Evolutionary conservation across 78 protist species (phyloP).

Genomic region (Dictyostelium brefeldianum): DNA sequence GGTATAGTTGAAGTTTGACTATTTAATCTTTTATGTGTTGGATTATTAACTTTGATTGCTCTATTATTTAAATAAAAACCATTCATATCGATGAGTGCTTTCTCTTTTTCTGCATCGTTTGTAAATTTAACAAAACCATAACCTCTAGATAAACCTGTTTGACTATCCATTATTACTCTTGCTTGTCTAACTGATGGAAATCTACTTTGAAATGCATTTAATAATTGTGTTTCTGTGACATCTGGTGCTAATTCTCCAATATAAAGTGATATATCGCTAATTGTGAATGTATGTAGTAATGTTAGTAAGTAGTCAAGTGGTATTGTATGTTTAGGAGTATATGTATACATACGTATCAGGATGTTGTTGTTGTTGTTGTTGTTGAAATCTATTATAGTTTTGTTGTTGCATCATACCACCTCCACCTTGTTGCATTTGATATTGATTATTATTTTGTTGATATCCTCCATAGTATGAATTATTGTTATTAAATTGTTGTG

Average conservation of each 20-base stretch:
- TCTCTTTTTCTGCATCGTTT: constrained; percentile 30
- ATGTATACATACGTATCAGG: not conserved
- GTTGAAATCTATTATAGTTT: not conserved
- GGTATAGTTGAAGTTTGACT: constrained; percentile 1
- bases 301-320: too few relatives aligned
- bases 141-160: constrained; percentile 27
- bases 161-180: constrained; percentile 14
- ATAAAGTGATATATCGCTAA: constrained; percentile 3
- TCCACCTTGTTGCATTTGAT: not conserved
- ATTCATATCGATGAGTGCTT: constrained; percentile 43
- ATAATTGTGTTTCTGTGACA: constrained; percentile 1
- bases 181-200: constrained; percentile 30
- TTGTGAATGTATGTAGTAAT: not conserved
- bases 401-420: not conserved
- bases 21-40: constrained; percentile 25
- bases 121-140: constrained; percentile 61
- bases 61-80: constrained; percentile 11
- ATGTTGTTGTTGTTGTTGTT: constrained; percentile 1
- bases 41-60: constrained; percentile 26
- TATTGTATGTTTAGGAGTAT: not conserved
- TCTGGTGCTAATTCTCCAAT: constrained; percentile 15
- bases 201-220: constrained; percentile 10
- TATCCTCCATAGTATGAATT: too few relatives aligned
- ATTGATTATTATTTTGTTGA: constrained; percentile 6
- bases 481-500: not conserved